These are phyloP conservation scores for Benincasa hispida DNA, from an alignment of 306 rosid species.

Conservation along the genomic window DNA sequence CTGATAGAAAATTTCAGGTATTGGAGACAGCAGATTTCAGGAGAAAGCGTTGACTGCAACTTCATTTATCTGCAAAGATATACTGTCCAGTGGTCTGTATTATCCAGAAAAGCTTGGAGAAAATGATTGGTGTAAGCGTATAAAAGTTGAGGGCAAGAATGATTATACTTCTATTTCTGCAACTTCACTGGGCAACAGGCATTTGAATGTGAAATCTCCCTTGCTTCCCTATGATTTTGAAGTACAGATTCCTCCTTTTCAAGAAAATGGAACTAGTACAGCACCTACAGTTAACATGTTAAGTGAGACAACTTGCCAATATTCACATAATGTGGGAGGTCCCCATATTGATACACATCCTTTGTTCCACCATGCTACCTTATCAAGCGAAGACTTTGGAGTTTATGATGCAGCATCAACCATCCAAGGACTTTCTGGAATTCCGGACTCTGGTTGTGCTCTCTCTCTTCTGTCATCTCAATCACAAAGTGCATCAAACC, in stretches of 20 bases:
- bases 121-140: constrained; percentile 30
- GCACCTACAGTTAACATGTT: constrained; percentile 33
- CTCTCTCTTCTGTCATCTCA: constrained; percentile 99
- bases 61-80: constrained; percentile 59
- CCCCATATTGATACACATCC: constrained; percentile 22
- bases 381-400: constrained; percentile 50
- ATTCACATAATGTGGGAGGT: constrained; percentile 21
- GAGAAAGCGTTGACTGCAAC: constrained; percentile 30
- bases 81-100: constrained; percentile 32
- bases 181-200: constrained; percentile 27
- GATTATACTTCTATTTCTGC: constrained; percentile 26
- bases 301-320: constrained; percentile 25
- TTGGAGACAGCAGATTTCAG: constrained; percentile 44
- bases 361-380: constrained; percentile 23
- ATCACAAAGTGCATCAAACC: constrained; percentile 53
- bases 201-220: constrained; percentile 29
- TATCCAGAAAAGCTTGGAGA: constrained; percentile 31
- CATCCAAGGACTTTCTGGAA: constrained; percentile 43
- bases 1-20: constrained; percentile 9
- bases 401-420: constrained; percentile 36
- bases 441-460: constrained; percentile 64
- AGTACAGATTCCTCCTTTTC: constrained; percentile 42
- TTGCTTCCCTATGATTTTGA: constrained; percentile 22
- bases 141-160: constrained; percentile 37
- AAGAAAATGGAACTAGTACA: constrained; percentile 29